Conservation (phyloP, 129 eudicot genomes). For the Centrapalus pauciflorus region DNA sequence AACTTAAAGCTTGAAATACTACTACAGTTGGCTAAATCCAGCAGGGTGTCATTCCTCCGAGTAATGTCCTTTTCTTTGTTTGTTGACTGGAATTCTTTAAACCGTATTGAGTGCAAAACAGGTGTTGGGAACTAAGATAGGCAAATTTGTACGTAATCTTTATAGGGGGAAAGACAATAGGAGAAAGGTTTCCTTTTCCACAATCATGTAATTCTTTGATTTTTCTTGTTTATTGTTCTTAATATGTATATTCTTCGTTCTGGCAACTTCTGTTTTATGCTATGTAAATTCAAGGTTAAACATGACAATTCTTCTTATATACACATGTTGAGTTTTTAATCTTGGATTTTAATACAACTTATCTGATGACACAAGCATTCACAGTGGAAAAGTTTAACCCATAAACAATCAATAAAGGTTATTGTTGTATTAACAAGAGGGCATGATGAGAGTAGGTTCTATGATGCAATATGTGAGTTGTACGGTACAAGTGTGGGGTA, state of each 20-base stretch:
- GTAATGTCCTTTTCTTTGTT: not conserved
- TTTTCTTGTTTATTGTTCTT: constrained; percentile 3
- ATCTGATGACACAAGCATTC: no score
- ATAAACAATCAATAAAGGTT: no score
- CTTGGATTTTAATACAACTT: not conserved
- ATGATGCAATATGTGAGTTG: no score
- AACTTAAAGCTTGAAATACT: not conserved
- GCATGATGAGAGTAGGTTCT: no score
- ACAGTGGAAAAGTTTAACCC: no score
- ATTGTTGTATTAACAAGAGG: no score
- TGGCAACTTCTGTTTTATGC: not conserved
- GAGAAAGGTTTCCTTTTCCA: not conserved
- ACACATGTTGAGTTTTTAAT: not conserved
- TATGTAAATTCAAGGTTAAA: constrained; percentile 10
- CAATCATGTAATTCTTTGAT: constrained; percentile 2
- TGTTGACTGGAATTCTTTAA: constrained; percentile 19
- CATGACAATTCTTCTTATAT: not conserved
- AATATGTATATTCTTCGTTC: constrained; percentile 1
- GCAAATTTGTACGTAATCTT: constrained; percentile 9
- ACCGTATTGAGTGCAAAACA: not conserved
- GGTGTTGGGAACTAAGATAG: constrained; percentile 2
- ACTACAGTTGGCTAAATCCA: not conserved
- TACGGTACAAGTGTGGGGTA: no score
- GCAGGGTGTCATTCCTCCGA: not conserved
- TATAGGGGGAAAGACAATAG: not conserved